These are phyloP conservation scores for Boeremia exigua DNA, from an alignment of 2,329 filamentous ascomycete species.

Conservation along the genomic window DNA sequence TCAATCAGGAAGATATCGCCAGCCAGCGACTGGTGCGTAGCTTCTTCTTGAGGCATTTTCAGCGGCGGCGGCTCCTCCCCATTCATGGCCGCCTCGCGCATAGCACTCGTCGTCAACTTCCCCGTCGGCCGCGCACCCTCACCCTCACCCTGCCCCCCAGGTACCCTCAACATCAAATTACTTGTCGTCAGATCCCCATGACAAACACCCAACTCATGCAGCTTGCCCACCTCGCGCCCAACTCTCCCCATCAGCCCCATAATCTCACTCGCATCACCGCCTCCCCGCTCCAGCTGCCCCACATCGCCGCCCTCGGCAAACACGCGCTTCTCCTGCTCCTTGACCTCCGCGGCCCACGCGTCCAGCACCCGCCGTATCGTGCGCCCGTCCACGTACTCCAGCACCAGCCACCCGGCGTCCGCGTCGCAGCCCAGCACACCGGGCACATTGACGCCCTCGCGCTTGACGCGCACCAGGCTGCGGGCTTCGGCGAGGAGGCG, in stretches of 20 bases:
- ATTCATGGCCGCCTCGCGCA: constrained; percentile 33
- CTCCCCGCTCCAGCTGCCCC: not conserved
- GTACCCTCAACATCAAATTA: constrained; percentile 78
- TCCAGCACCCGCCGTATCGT: constrained; percentile 75
- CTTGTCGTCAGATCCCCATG: constrained; percentile 97
- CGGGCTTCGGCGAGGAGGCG: constrained; percentile 89
- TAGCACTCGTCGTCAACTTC: constrained; percentile 28
- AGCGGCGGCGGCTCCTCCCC: constrained; percentile 18
- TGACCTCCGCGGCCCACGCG: constrained; percentile 61
- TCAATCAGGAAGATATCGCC: constrained; percentile 92
- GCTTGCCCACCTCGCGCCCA: constrained; percentile 71
- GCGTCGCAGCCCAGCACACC: constrained; percentile 74
- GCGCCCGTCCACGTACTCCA: constrained; percentile 60
- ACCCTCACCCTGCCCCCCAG: not conserved
- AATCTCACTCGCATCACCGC: constrained; percentile 37
- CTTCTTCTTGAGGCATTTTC: not conserved
- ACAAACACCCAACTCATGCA: constrained; percentile 86
- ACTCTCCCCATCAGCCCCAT: constrained; percentile 70
- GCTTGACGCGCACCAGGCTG: constrained; percentile 77
- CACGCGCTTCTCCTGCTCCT: constrained; percentile 9
- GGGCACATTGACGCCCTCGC: constrained; percentile 82
- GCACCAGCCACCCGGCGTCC: constrained; percentile 65
- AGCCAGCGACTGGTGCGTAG: constrained; percentile 8
- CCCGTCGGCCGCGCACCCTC: constrained; percentile 8
- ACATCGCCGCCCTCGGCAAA: constrained; percentile 8